Percentiles rank a stretch among this genome's conserved stretches.
Conservation (phyloP, 1,284 basidiomycete species). For the Leccinum solheimii region DNA sequence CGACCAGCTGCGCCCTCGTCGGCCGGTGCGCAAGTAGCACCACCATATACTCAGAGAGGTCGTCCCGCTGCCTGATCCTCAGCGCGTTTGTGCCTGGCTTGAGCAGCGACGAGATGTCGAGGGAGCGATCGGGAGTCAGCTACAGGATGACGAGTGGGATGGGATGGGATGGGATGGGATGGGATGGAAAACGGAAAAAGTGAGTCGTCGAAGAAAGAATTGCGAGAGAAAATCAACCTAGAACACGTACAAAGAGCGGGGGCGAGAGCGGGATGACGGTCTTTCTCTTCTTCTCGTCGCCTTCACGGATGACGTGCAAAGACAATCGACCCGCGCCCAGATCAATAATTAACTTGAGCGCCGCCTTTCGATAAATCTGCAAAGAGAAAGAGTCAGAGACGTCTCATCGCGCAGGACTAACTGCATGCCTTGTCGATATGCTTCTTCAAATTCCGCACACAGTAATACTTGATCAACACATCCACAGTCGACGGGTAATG, state of each 20-base stretch:
- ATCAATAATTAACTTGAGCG: too few species aligned
- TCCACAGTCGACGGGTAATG: too few species aligned
- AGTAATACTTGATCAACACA: too few species aligned
- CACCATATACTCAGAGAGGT: too few species aligned
- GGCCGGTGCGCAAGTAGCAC: too few species aligned
- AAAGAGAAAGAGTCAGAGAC: too few species aligned
- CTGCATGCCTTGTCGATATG: too few species aligned
- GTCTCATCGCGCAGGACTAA: too few species aligned
- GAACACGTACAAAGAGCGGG: conserved; percentile 29
- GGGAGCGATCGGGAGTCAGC: conserved; percentile 31
- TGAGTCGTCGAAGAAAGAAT: background rate
- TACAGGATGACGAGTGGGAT: conserved; percentile 8
- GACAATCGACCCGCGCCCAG: conserved; percentile 16
- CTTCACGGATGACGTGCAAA: conserved; percentile 10
- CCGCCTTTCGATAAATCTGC: too few species aligned
- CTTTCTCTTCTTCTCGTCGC: conserved; percentile 3
- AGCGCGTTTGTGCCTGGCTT: conserved; percentile 25
- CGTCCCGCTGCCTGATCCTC: conserved; percentile 21
- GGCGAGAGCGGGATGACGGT: conserved; percentile 25
- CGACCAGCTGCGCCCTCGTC: too few species aligned
- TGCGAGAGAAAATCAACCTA: background rate
- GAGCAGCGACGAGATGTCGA: conserved; percentile 31
- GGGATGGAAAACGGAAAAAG: background rate
- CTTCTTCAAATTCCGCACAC: too few species aligned
- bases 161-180: too few species aligned